Evolutionary conservation across 768 basidiomycete species (phyloP), one percentile per base, ranked within the genome.

Genomic region (Gymnopilus dilepis): DNA sequence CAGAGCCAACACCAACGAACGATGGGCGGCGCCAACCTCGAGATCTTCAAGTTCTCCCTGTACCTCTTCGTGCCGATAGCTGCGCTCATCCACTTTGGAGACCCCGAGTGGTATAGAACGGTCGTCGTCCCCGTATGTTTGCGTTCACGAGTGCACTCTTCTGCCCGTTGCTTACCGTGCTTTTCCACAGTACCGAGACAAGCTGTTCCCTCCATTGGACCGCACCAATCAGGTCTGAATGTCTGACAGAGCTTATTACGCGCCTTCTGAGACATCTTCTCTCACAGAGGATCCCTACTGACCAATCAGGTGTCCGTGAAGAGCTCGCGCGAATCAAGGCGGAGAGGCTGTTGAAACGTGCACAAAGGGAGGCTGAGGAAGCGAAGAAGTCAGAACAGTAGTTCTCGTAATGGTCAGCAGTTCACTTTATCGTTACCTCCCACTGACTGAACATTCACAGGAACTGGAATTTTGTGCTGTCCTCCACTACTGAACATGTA

Each of bases 21-120:
- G 43, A 76, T 91, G 90, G 90, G 82, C 2, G 88, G 91, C 11
- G 86, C 91, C 34, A 92, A 91, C 72, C 86, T 95, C 56, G 94
- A 95, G 74, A 84, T 95, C 17, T 93, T 95, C 87, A 95, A 94
- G 77, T 95, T 95, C 67, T 86, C 86, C 3, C 75, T 94, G 17
- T 95, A 95, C 74, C 86, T 95, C 58, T 93, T 93, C 67, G 87
- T 94, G 60, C 94, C 94, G 9, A 86, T 95, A 59, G 77, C 83
- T 47, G 88, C 91, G 22, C 83, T 95, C 69, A 77, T 94, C 52
- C 90, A 94, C 74, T 95, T 92, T 70, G 93, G 94, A 43, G 91
- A 95, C 73, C 92, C 92, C 5, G 85, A 89, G 41, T 95, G 94
- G 94, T 95, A 95, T 70, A 81, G 84, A 58, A 77, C 80, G 50